Conservation (phyloP, 257 asterid genomes). For the Ilex asprella region DNA sequence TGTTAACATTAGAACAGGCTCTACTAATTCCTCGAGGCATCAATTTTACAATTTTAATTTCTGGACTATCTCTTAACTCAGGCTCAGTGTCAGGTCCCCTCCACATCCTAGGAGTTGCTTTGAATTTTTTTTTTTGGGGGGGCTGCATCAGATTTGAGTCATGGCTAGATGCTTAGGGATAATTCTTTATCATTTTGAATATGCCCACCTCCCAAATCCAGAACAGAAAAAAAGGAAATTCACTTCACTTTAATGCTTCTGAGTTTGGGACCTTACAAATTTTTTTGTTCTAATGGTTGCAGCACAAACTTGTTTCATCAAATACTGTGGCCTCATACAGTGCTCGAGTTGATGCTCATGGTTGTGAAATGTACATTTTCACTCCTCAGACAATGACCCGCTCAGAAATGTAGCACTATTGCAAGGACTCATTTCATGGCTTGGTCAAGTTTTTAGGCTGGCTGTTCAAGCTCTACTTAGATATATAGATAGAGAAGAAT, state of each 20-base stretch:
- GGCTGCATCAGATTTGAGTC: too few species aligned
- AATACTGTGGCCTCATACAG: slow-evolving; percentile 46
- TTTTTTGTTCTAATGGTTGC: slow-evolving; percentile 19
- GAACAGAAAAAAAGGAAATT: too few species aligned
- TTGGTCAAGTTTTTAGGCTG: neutral
- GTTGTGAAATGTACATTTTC: slow-evolving; percentile 68
- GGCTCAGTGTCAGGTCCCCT: too few species aligned
- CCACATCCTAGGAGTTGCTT: too few species aligned
- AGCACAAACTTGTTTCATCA: slow-evolving; percentile 56
- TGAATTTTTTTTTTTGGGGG: too few species aligned
- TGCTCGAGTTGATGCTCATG: slow-evolving; percentile 55
- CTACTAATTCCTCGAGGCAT: too few species aligned
- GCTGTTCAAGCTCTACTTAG: neutral
- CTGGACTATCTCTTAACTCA: too few species aligned
- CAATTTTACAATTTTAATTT: too few species aligned
- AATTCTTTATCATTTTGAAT: too few species aligned
- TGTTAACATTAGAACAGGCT: neutral
- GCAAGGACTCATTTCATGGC: neutral
- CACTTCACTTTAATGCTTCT: neutral
- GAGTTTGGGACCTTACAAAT: neutral
- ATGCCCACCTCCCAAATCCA: neutral
- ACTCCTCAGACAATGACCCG: slow-evolving; percentile 26
- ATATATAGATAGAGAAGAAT: neutral
- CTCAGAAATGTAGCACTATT: slow-evolving; percentile 22
- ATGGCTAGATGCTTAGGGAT: neutral